Conservation (phyloP, 225 moss, liverwort and hornwort species). For the Pleurozium schreberi region DNA sequence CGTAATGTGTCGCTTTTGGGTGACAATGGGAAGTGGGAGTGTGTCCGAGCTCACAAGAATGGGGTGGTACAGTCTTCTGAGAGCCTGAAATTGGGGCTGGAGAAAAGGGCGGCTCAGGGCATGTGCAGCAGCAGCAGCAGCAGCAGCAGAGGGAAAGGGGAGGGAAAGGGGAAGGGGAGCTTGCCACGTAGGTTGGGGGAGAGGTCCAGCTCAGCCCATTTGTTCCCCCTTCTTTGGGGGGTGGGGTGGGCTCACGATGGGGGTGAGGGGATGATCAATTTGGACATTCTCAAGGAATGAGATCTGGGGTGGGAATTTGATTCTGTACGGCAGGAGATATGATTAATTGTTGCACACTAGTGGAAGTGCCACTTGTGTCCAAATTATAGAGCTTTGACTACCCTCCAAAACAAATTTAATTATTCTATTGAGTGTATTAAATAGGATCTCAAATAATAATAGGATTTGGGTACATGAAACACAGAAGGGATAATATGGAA, state of each 20-base stretch:
- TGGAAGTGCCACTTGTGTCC: not conserved
- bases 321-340: not conserved
- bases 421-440: not conserved
- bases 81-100: not conserved
- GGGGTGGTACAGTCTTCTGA: not conserved
- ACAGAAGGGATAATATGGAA: no score
- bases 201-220: not conserved
- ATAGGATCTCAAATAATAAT: not conserved
- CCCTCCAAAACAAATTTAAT: no score
- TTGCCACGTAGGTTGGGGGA: not conserved
- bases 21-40: not conserved
- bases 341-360: not conserved
- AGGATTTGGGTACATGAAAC: not conserved
- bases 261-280: not conserved
- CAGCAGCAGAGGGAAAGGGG: not conserved
- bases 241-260: not conserved
- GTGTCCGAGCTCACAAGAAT: not conserved
- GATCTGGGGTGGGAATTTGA: not conserved
- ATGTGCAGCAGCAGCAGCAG: not conserved
- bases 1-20: not conserved
- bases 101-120: not conserved
- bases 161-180: not conserved
- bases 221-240: no score
- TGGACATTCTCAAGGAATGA: not conserved
- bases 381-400: not conserved